Conservation (phyloP, 768 basidiomycete species). For the Lyophyllum shimeji region DNA sequence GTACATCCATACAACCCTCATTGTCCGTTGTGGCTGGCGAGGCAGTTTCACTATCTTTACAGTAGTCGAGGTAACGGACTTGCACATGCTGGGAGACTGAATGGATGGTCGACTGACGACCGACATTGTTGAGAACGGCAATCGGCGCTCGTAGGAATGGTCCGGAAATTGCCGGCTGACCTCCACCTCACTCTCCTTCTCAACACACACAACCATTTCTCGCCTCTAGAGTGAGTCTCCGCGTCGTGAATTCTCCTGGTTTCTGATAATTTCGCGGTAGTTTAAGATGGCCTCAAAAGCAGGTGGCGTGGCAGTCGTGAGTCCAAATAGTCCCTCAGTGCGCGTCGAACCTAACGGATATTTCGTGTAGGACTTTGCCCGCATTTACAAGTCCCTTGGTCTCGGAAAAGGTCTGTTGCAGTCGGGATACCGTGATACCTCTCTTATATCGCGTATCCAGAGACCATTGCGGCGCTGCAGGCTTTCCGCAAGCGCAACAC, state of each 20-base stretch:
- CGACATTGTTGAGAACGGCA: slow-evolving; percentile 14
- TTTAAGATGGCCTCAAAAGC: slow-evolving; percentile 67
- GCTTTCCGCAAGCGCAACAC: slow-evolving; percentile 95
- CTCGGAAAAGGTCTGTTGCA: slow-evolving; percentile 76
- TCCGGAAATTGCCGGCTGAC: slow-evolving; percentile 38
- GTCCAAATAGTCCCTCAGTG: slow-evolving; percentile 19
- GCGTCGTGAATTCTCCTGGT: slow-evolving; percentile 8
- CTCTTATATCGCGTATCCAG: slow-evolving; percentile 36
- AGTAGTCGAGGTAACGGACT: too few relatives aligned
- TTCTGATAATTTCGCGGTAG: slow-evolving; percentile 19
- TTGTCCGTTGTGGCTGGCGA: too few relatives aligned
- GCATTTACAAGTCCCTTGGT: slow-evolving; percentile 78
- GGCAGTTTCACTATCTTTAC: too few relatives aligned
- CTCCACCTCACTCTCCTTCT: slow-evolving; percentile 24
- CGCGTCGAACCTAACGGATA: neutral
- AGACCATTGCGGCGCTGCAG: slow-evolving; percentile 87
- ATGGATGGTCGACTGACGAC: too few relatives aligned
- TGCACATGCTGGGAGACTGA: too few relatives aligned
- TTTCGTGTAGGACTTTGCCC: slow-evolving; percentile 69
- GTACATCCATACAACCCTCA: too few relatives aligned
- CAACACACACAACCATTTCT: slow-evolving; percentile 21
- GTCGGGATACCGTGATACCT: neutral
- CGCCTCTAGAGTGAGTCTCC: slow-evolving; percentile 18
- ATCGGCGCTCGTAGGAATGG: slow-evolving; percentile 37
- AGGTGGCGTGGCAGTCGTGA: slow-evolving; percentile 65